Percentiles rank a stretch among this genome's conserved stretches.
Conservation (phyloP, 2,329 filamentous ascomycete genomes). For the Ophiocordyceps camponoti-floridani region DNA sequence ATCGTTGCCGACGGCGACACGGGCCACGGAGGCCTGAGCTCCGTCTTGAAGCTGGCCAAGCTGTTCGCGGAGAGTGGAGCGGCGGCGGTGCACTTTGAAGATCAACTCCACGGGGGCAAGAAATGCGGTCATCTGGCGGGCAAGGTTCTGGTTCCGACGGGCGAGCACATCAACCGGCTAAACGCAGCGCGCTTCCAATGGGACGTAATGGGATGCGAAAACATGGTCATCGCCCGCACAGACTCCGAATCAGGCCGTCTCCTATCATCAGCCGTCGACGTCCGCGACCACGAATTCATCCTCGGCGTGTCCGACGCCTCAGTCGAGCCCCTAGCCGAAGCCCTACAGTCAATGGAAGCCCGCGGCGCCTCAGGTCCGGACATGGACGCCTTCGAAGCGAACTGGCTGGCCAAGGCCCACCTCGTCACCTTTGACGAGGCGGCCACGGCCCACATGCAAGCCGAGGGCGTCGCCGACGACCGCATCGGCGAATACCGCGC, state of each 20-base stretch:
- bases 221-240: conserved; percentile 83
- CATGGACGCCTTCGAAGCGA: conserved; percentile 70
- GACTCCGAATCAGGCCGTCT: conserved; percentile 90
- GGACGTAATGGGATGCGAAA: conserved; percentile 95
- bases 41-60: conserved; percentile 91
- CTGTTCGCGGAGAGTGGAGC: conserved; percentile 95
- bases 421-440: conserved; percentile 88
- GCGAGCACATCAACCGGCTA: conserved; percentile 92
- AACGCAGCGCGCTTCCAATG: conserved; percentile 89
- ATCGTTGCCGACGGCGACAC: conserved; percentile 96
- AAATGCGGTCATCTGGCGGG: conserved; percentile 95
- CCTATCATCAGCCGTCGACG: conserved; percentile 78
- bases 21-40: conserved; percentile 79
- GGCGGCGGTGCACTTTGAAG: conserved; percentile 92
- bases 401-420: conserved; percentile 75
- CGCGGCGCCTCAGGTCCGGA: conserved; percentile 59
- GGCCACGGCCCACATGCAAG: conserved; percentile 54
- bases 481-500: conserved; percentile 50
- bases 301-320: conserved; percentile 61
- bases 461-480: conserved; percentile 44
- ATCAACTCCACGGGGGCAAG: conserved; percentile 94
- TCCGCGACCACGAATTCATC: conserved; percentile 93
- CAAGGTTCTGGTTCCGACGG: conserved; percentile 84
- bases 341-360: conserved; percentile 76
- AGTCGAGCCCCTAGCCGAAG: conserved; percentile 71